Base-by-base conservation (phyloP, 805 yeast species). In the Monosporozyma aerobia region DNA sequence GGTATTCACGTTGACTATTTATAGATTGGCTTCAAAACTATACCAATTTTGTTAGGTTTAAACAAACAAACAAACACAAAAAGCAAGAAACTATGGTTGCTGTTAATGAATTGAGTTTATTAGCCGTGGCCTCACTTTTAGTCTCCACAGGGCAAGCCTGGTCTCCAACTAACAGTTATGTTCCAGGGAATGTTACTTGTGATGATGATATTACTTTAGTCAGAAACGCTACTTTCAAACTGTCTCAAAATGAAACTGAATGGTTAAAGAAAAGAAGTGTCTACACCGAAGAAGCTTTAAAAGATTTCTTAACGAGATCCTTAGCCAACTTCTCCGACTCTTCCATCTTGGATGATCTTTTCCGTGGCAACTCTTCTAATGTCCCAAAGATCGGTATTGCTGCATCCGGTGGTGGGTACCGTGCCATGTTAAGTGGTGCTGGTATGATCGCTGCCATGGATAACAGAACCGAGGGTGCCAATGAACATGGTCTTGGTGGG, bases 341-440 rank as follows among this genome's bases (percentile, higher is more conserved):
- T n/a, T 51, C 57, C 2, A 35, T 55, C 1, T 32, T 59, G 1
- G 56, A 59, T 33, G 47, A 51, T 33, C 51, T 68, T 29, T 64
- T 67, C 51, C 54, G 57, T 40, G 47, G 53, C 25, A 57, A 55
- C 46, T 54, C 55, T 13, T 64, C 68, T 11, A 72, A 75, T 50
- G 55, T 54, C 33, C 68, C 69, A 53, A 73, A 76, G 50, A 72
- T 85, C 49, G 90, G 81, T 4, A 58, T 78, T 32, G 83, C 90
- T 11, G 81, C 83, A 56, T 77, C 87, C 13, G 96, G 96, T 48
- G 97, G 97, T 64, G 96, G 97, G 4, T 89, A 87, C 67, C 77
- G 97, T 57, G 95, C 97, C 43, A 87, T 90, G 88, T 71, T 89
- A 47, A 70, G 76, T 52, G 96, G 95, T 5, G 96, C 95, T 14